Evolutionary conservation across 805 yeast species (phyloP).

Genomic region (Yamadazyma nakazawae): DNA sequence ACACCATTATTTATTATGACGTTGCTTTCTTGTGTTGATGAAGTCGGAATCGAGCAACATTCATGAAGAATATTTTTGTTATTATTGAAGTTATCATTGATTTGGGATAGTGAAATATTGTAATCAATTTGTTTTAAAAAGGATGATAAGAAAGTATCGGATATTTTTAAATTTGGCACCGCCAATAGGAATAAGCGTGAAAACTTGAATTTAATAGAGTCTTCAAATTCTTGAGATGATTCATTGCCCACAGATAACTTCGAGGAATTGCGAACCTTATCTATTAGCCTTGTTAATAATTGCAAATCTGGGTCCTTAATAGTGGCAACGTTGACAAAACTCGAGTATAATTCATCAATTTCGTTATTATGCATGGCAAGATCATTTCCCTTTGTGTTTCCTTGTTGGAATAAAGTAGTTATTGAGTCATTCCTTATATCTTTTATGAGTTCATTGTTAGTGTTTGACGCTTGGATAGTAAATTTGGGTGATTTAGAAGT

Average conservation of each 20-base stretch:
- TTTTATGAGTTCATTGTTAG: constrained; percentile 5
- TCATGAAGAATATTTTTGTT: constrained; percentile 77
- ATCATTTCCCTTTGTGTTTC: neutral
- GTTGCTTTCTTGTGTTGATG: constrained; percentile 32
- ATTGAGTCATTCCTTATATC: constrained; percentile 6
- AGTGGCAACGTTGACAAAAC: constrained; percentile 56
- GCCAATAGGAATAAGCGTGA: constrained; percentile 74
- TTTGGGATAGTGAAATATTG: constrained; percentile 57
- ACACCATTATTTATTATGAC: constrained; percentile 43
- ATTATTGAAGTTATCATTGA: constrained; percentile 57
- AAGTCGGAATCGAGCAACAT: constrained; percentile 42
- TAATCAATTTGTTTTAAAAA: constrained; percentile 43
- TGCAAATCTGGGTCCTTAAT: constrained; percentile 38
- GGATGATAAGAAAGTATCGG: constrained; percentile 55
- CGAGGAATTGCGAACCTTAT: constrained; percentile 28
- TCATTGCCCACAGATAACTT: constrained; percentile 5
- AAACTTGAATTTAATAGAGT: constrained; percentile 29
- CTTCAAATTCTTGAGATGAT: constrained; percentile 14
- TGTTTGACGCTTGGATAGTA: neutral
- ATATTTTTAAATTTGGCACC: constrained; percentile 59
- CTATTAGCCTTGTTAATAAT: constrained; percentile 37
- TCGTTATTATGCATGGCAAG: constrained; percentile 35
- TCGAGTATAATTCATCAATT: constrained; percentile 68
- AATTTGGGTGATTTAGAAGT: constrained; percentile 2
- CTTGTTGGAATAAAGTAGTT: neutral